These are phyloP conservation scores for Erysimum pusillum DNA, from an alignment of 441 rosid species.

Conservation along the genomic window DNA sequence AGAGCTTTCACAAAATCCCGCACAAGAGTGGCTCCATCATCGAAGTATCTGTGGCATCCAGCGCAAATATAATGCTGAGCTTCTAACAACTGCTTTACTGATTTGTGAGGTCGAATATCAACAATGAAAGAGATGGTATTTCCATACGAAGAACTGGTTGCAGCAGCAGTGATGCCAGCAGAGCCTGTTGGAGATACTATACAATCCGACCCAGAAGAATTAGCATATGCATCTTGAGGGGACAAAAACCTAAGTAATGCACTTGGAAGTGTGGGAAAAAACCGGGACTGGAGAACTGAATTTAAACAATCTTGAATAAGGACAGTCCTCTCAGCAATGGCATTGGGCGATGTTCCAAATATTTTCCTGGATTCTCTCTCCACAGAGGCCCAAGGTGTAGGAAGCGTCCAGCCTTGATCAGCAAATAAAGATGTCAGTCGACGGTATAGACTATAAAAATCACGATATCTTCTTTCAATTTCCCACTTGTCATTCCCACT, in stretches of 20 bases:
- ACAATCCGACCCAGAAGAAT: constrained; percentile 56
- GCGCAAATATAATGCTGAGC: constrained; percentile 88
- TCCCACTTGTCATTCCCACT: constrained; percentile 88
- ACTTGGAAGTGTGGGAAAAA: constrained; percentile 66
- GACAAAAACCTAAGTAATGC: constrained; percentile 79
- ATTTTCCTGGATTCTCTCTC: constrained; percentile 87
- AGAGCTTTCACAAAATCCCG: constrained; percentile 78
- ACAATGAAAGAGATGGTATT: constrained; percentile 89
- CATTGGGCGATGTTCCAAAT: constrained; percentile 88
- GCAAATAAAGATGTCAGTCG: constrained; percentile 76
- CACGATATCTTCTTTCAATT: constrained; percentile 94
- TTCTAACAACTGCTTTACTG: constrained; percentile 82
- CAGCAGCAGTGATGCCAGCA: constrained; percentile 48
- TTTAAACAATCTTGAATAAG: constrained; percentile 87
- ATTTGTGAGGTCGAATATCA: constrained; percentile 72
- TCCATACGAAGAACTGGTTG: constrained; percentile 66
- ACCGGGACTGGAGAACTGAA: constrained; percentile 73
- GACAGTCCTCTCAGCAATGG: constrained; percentile 83
- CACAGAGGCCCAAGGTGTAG: constrained; percentile 84
- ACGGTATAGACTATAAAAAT: constrained; percentile 84
- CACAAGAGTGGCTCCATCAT: constrained; percentile 80
- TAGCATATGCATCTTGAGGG: constrained; percentile 68
- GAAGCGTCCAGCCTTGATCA: constrained; percentile 88
- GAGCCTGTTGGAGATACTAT: constrained; percentile 50
- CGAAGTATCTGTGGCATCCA: constrained; percentile 91